Conservation (phyloP, 2,329 filamentous ascomycete genomes). For the Fusarium neocosmosporiellum region DNA sequence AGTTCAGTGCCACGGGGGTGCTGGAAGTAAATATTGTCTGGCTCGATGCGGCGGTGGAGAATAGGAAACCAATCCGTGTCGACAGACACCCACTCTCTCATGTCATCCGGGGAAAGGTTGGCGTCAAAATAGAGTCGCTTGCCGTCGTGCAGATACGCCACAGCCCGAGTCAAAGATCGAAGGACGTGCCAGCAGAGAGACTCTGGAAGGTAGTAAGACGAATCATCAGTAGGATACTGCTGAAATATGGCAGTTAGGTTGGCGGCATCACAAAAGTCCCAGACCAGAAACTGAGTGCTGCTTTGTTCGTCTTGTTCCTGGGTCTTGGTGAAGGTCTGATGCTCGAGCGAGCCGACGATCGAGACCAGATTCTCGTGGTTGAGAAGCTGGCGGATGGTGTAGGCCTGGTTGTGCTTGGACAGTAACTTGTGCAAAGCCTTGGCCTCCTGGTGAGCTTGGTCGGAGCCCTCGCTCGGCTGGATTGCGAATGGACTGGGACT, state of each 20-base stretch:
- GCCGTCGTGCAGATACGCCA: conserved; percentile 66
- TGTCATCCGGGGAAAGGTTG: not conserved
- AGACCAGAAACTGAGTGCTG: conserved; percentile 52
- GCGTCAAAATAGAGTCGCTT: conserved; percentile 41
- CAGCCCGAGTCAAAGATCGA: conserved; percentile 58
- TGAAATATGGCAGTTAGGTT: conserved; percentile 57
- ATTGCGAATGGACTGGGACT: conserved; percentile 22
- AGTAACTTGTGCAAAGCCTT: conserved; percentile 38
- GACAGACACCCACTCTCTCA: conserved; percentile 26
- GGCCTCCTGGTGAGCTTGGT: conserved; percentile 30
- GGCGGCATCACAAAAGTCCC: conserved; percentile 65
- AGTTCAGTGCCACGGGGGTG: conserved; percentile 59
- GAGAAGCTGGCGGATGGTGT: conserved; percentile 51
- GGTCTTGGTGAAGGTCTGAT: conserved; percentile 26
- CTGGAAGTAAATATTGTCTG: conserved; percentile 63
- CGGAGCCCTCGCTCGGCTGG: conserved; percentile 1
- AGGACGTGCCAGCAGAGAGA: conserved; percentile 67
- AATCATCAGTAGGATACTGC: conserved; percentile 32
- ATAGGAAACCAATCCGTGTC: conserved; percentile 63
- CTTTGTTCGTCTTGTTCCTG: conserved; percentile 29
- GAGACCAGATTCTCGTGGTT: conserved; percentile 64
- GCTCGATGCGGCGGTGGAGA: conserved; percentile 60
- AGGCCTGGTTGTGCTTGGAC: conserved; percentile 40
- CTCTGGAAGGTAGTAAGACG: conserved; percentile 58
- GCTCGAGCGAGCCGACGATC: conserved; percentile 52